A percentile compares a stretch with the other conserved stretches of the same genome.
phyloP scores from a whole-genome alignment of 164 flowering plant genomes.

The Umbellularia californica region DNA sequence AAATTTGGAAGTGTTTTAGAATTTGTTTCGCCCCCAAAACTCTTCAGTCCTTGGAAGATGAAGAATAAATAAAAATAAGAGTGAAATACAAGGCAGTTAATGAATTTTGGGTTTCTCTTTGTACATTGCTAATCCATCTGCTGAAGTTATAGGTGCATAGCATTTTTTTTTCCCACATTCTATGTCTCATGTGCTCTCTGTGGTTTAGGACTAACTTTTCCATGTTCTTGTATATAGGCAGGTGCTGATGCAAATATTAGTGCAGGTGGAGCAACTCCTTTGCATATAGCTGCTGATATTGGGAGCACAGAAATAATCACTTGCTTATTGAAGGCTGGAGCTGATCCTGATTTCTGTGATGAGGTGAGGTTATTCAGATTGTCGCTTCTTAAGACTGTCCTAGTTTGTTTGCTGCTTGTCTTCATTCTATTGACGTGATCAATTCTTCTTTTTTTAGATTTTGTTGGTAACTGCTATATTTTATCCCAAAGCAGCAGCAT shows the following conservation, averaged over 20 bases:
- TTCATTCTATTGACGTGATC: neutral
- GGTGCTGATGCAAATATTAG: constrained; percentile 71
- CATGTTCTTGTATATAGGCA: constrained; percentile 45
- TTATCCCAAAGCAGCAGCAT: too few species aligned
- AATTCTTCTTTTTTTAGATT: neutral
- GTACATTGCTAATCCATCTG: too few species aligned
- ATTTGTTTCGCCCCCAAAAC: too few species aligned
- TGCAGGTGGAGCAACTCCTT: constrained; percentile 94
- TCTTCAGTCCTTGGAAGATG: too few species aligned
- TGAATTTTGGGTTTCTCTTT: neutral
- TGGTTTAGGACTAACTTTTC: constrained; percentile 13
- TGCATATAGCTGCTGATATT: constrained; percentile 89
- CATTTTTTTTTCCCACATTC: neutral
- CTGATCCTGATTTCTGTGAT: constrained; percentile 78
- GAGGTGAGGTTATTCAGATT: constrained; percentile 48
- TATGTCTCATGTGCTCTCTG: neutral
- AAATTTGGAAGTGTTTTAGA: too few species aligned
- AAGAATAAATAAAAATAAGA: too few species aligned
- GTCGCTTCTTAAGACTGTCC: neutral
- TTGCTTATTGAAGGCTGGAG: constrained; percentile 82
- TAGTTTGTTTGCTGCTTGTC: neutral
- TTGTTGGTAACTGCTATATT: neutral
- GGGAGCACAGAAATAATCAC: constrained; percentile 62
- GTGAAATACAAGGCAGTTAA: too few species aligned
- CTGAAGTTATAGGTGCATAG: neutral